A percentile compares a stretch with the other conserved stretches of the same genome.
phyloP scores from a whole-genome alignment of 192 early-diverging fungal species.

The Chytriomyces sp. region DNA sequence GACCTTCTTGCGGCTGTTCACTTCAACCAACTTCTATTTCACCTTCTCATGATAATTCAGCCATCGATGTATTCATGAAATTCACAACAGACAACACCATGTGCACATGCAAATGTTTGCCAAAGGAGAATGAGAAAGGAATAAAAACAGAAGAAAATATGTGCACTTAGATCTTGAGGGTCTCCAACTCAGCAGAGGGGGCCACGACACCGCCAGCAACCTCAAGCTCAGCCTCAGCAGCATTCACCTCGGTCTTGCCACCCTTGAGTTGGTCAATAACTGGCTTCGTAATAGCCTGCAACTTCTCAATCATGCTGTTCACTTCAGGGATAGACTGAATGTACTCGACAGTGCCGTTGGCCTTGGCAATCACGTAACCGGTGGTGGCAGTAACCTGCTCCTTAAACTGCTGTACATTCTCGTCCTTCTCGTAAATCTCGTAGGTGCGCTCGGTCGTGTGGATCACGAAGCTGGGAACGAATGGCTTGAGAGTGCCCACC shows the following conservation, averaged over 20 bases:
- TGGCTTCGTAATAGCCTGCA: constrained; percentile 42
- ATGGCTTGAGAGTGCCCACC: constrained; percentile 44
- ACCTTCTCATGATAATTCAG: too few species aligned
- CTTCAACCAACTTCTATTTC: too few species aligned
- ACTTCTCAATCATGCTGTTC: constrained; percentile 44
- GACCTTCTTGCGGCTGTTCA: too few species aligned
- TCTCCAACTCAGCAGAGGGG: not conserved
- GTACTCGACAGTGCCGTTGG: constrained; percentile 50
- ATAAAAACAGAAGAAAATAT: not conserved
- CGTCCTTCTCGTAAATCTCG: constrained; percentile 43
- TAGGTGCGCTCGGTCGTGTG: constrained; percentile 51
- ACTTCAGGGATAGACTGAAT: constrained; percentile 48
- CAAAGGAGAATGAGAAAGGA: not conserved
- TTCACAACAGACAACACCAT: too few species aligned
- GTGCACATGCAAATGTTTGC: too few species aligned
- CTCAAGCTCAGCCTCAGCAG: constrained; percentile 18
- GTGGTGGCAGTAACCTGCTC: constrained; percentile 37
- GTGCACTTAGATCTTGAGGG: not conserved
- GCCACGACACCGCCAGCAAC: not conserved
- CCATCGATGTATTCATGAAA: too few species aligned
- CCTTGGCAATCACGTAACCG: constrained; percentile 53
- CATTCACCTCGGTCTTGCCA: not conserved
- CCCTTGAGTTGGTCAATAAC: constrained; percentile 38
- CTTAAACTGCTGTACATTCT: constrained; percentile 32
- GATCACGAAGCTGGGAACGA: constrained; percentile 53